These are phyloP conservation scores for Cicer yamashitae DNA, from an alignment of 306 rosid genomes.

Conservation along the genomic window DNA sequence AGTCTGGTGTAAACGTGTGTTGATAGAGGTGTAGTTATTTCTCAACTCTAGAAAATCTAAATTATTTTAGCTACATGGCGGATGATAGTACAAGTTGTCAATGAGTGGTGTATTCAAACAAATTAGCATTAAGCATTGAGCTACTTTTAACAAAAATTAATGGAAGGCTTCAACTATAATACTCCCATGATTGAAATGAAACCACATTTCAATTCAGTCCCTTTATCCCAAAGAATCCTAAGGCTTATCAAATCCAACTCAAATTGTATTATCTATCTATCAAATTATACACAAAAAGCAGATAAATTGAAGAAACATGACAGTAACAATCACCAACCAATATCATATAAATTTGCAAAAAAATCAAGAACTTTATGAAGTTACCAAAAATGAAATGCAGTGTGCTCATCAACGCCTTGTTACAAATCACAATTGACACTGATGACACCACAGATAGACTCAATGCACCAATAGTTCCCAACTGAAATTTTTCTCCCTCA, in stretches of 20 bases:
- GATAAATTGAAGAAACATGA: not conserved
- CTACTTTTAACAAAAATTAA: not conserved
- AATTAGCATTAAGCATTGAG: conserved; percentile 19
- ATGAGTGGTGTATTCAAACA: not conserved
- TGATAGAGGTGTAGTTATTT: too few species aligned
- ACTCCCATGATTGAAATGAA: not conserved
- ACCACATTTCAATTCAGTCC: not conserved
- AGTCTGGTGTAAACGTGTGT: too few species aligned
- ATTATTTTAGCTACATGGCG: not conserved
- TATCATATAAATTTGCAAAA: too few species aligned
- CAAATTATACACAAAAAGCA: not conserved
- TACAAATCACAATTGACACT: conserved; percentile 86
- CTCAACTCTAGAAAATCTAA: too few species aligned
- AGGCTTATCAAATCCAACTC: not conserved
- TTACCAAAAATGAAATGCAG: conserved; percentile 78
- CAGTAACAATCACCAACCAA: not conserved
- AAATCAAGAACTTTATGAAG: conserved; percentile 29
- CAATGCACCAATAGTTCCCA: conserved; percentile 85
- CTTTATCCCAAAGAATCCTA: not conserved
- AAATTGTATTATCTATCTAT: not conserved
- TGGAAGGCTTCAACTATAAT: conserved; percentile 18
- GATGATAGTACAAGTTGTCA: conserved; percentile 32
- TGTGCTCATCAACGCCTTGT: conserved; percentile 79
- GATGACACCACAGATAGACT: conserved; percentile 83
- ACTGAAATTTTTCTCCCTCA: conserved; percentile 70